Percentiles rank a stretch among this genome's conserved stretches.
phyloP scores from a whole-genome alignment of 2,329 filamentous ascomycete genomes.

The Didymella segeticola region DNA sequence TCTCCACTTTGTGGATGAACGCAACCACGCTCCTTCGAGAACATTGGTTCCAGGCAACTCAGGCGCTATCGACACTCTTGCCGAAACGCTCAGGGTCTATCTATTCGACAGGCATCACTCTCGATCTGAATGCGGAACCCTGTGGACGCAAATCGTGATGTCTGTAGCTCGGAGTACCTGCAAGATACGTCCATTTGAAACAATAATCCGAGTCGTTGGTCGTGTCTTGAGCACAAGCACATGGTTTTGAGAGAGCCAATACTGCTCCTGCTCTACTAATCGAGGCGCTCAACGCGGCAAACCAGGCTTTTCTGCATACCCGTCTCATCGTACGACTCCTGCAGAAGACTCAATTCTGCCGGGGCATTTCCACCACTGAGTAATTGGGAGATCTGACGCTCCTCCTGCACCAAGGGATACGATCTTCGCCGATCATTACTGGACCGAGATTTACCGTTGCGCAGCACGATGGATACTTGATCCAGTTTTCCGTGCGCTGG shows the following conservation, averaged over 20 bases:
- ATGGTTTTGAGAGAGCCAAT: conserved; percentile 21
- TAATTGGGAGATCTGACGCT: conserved; percentile 23
- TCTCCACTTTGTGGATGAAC: conserved; percentile 30
- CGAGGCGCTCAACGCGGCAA: conserved; percentile 39
- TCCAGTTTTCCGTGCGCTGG: conserved; percentile 27
- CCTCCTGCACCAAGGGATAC: conserved; percentile 23
- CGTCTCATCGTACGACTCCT: conserved; percentile 36
- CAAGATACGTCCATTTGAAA: conserved; percentile 17
- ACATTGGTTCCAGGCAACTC: conserved; percentile 23
- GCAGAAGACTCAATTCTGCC: conserved; percentile 36
- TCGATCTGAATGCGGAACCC: conserved; percentile 14
- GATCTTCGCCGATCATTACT: conserved; percentile 38
- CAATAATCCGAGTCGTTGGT: conserved; percentile 15
- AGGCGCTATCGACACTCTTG: conserved; percentile 24
- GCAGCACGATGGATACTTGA: conserved; percentile 26
- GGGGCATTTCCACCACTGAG: conserved; percentile 40
- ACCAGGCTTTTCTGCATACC: conserved; percentile 17
- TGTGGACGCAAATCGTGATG: conserved; percentile 10
- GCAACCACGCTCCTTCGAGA: conserved; percentile 27
- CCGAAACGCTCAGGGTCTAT: conserved; percentile 10
- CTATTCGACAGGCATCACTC: conserved; percentile 3
- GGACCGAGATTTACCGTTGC: conserved; percentile 30
- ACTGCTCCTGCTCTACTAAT: conserved; percentile 2
- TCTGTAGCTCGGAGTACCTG: conserved; percentile 13
- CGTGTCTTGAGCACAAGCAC: conserved; percentile 12